Percentiles rank a stretch among this genome's conserved stretches.
Conservation (phyloP, 441 rosid genomes). For the Melastoma candidum region DNA sequence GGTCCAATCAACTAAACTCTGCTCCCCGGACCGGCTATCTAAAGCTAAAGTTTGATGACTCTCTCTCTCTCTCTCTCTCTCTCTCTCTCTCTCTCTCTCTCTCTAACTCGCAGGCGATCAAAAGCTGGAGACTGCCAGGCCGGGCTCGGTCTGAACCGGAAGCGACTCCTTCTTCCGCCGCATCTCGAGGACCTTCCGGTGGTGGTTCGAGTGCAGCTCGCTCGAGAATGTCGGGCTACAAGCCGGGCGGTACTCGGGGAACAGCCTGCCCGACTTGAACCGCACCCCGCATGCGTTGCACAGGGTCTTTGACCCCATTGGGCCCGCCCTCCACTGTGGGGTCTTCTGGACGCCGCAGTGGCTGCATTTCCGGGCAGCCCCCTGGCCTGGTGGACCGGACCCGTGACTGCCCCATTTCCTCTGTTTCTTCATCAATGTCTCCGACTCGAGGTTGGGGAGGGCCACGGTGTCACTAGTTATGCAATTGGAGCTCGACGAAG, state of each 20-base stretch:
- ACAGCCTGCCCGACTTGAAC: constrained; percentile 77
- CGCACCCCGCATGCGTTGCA: constrained; percentile 97
- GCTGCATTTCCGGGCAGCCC: constrained; percentile 38
- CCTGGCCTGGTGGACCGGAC: constrained; percentile 27
- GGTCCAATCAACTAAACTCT: constrained; percentile 15
- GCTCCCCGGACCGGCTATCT: background rate
- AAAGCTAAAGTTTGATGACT: too few species aligned
- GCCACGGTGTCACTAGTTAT: constrained; percentile 28
- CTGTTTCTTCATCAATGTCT: constrained; percentile 27
- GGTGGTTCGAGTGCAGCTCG: constrained; percentile 78
- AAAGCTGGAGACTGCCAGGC: constrained; percentile 42
- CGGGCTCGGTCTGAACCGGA: constrained; percentile 31
- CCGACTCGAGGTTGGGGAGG: background rate
- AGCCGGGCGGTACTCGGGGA: constrained; percentile 90
- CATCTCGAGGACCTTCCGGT: constrained; percentile 87
- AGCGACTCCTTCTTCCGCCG: constrained; percentile 52
- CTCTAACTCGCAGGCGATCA: constrained; percentile 14
- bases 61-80: too few species aligned
- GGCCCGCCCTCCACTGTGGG: constrained; percentile 97
- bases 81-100: background rate
- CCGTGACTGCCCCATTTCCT: constrained; percentile 25
- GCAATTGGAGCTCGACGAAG: constrained; percentile 31
- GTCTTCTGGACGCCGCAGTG: constrained; percentile 92
- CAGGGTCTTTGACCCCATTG: constrained; percentile 75
- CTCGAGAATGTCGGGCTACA: constrained; percentile 84